Percentiles rank a stretch among this genome's conserved stretches.
Evolutionary conservation across 768 basidiomycete genomes (phyloP).

Genomic region (Podaxis sp.): DNA sequence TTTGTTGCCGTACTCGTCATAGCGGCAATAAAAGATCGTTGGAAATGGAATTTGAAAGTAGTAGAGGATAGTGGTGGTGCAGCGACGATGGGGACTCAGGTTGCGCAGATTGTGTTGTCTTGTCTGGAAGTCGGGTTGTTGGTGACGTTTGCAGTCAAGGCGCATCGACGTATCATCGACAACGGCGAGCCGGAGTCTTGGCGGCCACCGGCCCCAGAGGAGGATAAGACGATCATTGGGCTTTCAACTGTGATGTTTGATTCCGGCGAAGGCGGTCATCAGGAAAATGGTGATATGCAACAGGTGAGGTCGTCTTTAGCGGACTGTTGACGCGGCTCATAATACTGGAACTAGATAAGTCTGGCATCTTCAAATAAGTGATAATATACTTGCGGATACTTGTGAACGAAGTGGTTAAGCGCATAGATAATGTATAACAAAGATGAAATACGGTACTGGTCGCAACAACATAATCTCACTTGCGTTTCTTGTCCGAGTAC

Average conservation of each 20-base stretch:
- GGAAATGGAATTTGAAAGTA: neutral
- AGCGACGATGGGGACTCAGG: neutral
- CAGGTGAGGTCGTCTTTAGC: neutral
- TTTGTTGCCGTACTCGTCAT: neutral
- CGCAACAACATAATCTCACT: constrained; percentile 9
- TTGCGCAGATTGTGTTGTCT: neutral
- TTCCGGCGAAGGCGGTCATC: neutral
- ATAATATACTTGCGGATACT: neutral
- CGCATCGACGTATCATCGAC: neutral
- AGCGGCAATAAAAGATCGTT: neutral
- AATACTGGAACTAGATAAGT: neutral
- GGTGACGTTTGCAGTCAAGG: neutral
- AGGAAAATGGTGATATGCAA: neutral
- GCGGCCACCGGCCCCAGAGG: neutral
- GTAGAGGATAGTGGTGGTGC: neutral
- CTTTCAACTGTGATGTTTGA: constrained; percentile 1
- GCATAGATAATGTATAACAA: neutral
- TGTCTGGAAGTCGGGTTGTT: neutral
- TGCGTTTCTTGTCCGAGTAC: constrained; percentile 31
- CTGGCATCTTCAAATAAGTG: neutral
- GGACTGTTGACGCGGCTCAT: neutral
- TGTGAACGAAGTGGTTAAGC: neutral
- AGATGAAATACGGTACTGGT: constrained; percentile 2
- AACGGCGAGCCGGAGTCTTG: neutral
- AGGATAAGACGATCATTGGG: neutral